Conservation (phyloP, 1,284 basidiomycete species). For the Tilletia setariae region DNA sequence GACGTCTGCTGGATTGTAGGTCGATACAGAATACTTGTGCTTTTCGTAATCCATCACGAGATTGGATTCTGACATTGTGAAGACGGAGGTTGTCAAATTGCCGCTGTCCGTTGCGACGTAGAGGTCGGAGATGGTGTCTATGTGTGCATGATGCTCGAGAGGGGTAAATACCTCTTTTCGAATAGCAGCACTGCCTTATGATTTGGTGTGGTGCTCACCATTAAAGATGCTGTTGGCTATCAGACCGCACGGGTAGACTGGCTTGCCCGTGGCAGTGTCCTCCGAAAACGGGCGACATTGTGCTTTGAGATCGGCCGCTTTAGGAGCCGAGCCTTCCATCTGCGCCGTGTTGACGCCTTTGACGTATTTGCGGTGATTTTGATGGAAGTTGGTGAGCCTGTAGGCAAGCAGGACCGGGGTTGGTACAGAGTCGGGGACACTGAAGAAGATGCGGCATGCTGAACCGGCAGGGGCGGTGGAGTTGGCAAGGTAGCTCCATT, state of each 20-base stretch:
- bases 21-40: conserved; percentile 70
- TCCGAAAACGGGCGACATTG: conserved; percentile 83
- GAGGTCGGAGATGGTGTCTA: conserved; percentile 75
- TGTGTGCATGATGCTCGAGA: background rate
- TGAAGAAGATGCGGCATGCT: conserved; percentile 46
- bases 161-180: background rate
- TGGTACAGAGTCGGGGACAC: conserved; percentile 71
- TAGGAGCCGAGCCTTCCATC: conserved; percentile 70
- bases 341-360: conserved; percentile 84
- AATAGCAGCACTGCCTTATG: background rate
- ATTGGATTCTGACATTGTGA: conserved; percentile 72
- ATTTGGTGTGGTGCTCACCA: conserved; percentile 60
- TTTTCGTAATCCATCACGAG: conserved; percentile 93
- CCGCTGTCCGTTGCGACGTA: conserved; percentile 60
- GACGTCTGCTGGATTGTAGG: conserved; percentile 61
- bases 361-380: conserved; percentile 97
- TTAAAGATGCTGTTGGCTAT: conserved; percentile 98
- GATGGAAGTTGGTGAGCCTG: conserved; percentile 70
- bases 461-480: conserved; percentile 17
- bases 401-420: conserved; percentile 88
- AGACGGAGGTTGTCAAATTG: conserved; percentile 59
- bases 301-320: conserved; percentile 55
- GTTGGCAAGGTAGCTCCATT: conserved; percentile 16
- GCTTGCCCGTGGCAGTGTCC: conserved; percentile 31
- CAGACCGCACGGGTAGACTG: conserved; percentile 83